phyloP scores from a whole-genome alignment of 192 early-diverging fungal genomes.

The Coemansia sp. region DNA sequence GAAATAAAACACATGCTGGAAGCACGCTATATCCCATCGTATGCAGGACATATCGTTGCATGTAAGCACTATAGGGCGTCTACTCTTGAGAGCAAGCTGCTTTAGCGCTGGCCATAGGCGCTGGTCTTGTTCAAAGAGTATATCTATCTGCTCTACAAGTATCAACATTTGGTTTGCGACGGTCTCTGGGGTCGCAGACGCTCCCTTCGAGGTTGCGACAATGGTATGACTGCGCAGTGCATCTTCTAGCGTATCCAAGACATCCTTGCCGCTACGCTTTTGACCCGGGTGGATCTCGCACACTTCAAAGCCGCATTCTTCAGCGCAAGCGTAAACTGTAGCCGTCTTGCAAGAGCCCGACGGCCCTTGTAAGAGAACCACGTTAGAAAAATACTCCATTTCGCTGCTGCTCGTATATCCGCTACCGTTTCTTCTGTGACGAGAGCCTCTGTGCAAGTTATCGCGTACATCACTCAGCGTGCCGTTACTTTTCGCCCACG shows the following conservation, averaged over 20 bases:
- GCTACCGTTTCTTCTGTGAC: conserved; percentile 26
- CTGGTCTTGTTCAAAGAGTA: conserved; percentile 80
- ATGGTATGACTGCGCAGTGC: conserved; percentile 79
- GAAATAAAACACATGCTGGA: conserved; percentile 42
- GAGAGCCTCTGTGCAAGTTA: not conserved
- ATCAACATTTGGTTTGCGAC: conserved; percentile 64
- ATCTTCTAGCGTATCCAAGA: conserved; percentile 65
- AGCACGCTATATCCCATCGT: conserved; percentile 34
- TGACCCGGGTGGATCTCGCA: conserved; percentile 74
- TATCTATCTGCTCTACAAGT: conserved; percentile 83
- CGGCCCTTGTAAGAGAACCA: conserved; percentile 69
- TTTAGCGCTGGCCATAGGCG: conserved; percentile 76
- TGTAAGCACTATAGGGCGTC: conserved; percentile 81
- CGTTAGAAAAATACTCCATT: conserved; percentile 51
- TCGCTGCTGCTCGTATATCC: conserved; percentile 44
- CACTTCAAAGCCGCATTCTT: conserved; percentile 73
- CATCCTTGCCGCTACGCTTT: conserved; percentile 72
- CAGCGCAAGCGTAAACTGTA: conserved; percentile 71
- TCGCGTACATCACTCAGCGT: conserved; percentile 38
- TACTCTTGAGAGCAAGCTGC: conserved; percentile 68
- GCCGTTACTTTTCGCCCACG: conserved; percentile 45
- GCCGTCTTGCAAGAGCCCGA: conserved; percentile 75
- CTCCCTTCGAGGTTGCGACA: conserved; percentile 8
- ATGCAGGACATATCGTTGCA: conserved; percentile 59
- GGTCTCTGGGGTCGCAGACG: not conserved